Evolutionary conservation across 768 basidiomycete genomes (phyloP), one percentile per base, ranked within the genome.

Genomic region (Phallus indusiatus): DNA sequence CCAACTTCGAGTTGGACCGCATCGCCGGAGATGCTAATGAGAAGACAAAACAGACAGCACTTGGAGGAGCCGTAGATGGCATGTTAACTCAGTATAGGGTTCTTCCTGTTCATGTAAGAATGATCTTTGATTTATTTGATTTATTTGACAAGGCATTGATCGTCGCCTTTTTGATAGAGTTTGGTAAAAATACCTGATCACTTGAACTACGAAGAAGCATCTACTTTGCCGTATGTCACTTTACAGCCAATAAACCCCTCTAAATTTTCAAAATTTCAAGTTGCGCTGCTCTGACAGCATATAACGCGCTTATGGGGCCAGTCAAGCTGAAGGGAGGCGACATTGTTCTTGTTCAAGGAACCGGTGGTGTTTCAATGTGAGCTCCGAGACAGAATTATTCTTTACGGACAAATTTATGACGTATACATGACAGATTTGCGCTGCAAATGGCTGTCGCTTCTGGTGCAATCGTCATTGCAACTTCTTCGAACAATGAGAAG

Each of bases 401-500:
- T 17, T 6, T 42, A 11, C 17, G 28, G 46, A 10, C 50, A 47
- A 28, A 28, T 55, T 48, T n/a, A 0, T 67, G 67, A 8, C 67
- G 63, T 16, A 63, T 65, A 37, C 63, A 67, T 5, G 62, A 62
- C 48, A 79, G 81, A 46, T 84, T 81, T 63, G 84, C 74, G 2
- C 70, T 80, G 2, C 82, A 86, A 68, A 69, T 88, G 49, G 84
- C 85, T 1, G 75, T 82, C 47, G 80, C 81, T 1, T 75, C 80
- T 8, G 85, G 84, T 36, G 84, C 84, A 1, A 78, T 70, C 1
- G 83, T 85, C 59, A 84, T 88, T 63, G 75, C 76, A 24, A 87
- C 85, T 0, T 86, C 84, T 0, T 85, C 83, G 0, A 82, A 82
- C 0, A 82, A 86, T 63, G 75, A 77, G 51, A 88, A 88, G 64